Evolutionary conservation across 202 grass and related monocot species (phyloP), one percentile per base, ranked within the genome.

Genomic region (Carex arenaria): DNA sequence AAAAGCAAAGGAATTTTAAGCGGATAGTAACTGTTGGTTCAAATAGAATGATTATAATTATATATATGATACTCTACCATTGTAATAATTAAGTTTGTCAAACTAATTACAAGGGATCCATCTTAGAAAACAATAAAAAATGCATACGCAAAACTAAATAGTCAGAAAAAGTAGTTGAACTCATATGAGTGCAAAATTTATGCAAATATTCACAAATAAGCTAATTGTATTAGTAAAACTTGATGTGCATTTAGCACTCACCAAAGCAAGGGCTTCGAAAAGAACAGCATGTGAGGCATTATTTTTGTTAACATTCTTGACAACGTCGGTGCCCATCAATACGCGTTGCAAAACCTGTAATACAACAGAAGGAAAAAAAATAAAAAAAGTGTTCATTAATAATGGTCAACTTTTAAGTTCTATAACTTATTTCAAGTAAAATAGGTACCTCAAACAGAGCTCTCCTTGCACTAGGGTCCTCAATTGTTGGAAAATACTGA

Each of bases 251-350:
- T 34, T 19, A 59, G 62, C 40, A 85, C 93, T 81, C 51, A 97
- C 94, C 90, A 99, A 90, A 84, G 96, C 91, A 86, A 99, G 89
- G 79, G 96, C 91, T 95, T 99, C 96, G 75, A 99, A 99, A 47
- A 99, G 93, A 80, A 99, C 96, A 84, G 96, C 96, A 88, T 99
- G 96, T 64, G 96, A 95, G 59, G 96, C 96, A 85, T 99, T 99
- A 83, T 99, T 99, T 83, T 99, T 99, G 86, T 95, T 99, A 73
- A 99, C 96, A 2, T 99, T 99, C 87, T 99, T 99, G 43, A 99
- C 96, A 82, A 99, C 96, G 82, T 99, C 96, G 23, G 96, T 99
- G 30, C 96, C 96, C 96, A 99, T 99, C 65, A 99, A 94, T 93
- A 96, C 90, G 2, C 96, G 96, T 83, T 99, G 96, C 81, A 99